A percentile compares a stretch with the other conserved stretches of the same genome.
phyloP scores from a whole-genome alignment of 2,329 filamentous ascomycete genomes.

The Alternaria angustiovoidea region DNA sequence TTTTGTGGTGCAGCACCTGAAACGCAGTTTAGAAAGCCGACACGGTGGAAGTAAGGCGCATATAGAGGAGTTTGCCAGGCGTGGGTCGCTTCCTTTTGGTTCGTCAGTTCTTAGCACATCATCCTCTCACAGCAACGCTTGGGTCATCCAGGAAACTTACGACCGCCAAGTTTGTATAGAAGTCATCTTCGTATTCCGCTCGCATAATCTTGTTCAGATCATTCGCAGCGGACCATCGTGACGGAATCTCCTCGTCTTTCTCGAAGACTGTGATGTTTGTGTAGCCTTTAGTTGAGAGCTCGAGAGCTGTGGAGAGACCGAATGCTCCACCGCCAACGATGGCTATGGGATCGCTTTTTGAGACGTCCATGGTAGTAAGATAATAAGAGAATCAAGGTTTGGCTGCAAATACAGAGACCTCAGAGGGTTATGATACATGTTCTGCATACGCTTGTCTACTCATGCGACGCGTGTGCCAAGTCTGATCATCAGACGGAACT shows the following conservation, averaged over 20 bases:
- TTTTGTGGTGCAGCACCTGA: conserved; percentile 59
- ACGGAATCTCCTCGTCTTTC: conserved; percentile 54
- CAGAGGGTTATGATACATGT: not conserved
- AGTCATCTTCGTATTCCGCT: conserved; percentile 66
- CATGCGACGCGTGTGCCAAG: not conserved
- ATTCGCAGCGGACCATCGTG: conserved; percentile 63
- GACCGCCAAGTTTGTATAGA: conserved; percentile 64
- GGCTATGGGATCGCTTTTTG: conserved; percentile 35
- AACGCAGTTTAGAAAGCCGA: conserved; percentile 61
- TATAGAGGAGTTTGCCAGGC: conserved; percentile 64
- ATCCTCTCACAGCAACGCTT: not conserved
- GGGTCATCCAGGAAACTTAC: conserved; percentile 42
- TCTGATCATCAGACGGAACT: not conserved
- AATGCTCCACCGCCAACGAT: conserved; percentile 44
- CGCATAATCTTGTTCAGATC: conserved; percentile 70
- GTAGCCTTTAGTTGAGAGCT: conserved; percentile 42
- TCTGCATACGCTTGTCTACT: not conserved
- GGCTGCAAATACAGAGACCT: not conserved
- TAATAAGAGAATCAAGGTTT: not conserved
- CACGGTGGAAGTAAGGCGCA: conserved; percentile 62
- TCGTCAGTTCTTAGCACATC: not conserved
- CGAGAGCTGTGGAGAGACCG: conserved; percentile 42
- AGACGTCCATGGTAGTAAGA: conserved; percentile 23
- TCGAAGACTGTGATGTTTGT: conserved; percentile 43
- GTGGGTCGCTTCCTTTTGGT: conserved; percentile 57